Evolutionary conservation across 2,329 filamentous ascomycete species (phyloP).

Genomic region (Shiraia sp.): DNA sequence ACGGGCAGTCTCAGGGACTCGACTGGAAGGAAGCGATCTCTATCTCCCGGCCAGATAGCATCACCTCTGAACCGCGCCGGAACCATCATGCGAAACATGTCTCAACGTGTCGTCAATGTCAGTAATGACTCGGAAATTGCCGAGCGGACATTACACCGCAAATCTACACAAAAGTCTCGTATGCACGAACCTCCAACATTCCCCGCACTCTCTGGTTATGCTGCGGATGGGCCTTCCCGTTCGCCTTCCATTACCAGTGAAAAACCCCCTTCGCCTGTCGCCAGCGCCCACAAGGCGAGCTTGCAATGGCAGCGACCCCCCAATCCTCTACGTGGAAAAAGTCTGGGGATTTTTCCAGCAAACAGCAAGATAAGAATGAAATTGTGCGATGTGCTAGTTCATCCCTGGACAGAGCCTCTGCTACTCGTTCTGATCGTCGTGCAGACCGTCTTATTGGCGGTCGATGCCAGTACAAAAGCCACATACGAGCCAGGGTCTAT

Average conservation of each 20-base stretch:
- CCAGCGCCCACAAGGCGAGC: constrained; percentile 33
- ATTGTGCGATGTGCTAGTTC: constrained; percentile 82
- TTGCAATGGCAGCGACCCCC: constrained; percentile 49
- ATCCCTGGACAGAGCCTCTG: constrained; percentile 82
- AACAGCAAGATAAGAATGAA: constrained; percentile 73
- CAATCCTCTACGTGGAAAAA: constrained; percentile 86
- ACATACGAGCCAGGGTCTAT: constrained; percentile 55
- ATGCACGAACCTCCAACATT: constrained; percentile 57
- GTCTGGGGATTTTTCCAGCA: constrained; percentile 80
- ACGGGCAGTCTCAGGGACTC: constrained; percentile 30
- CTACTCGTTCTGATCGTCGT: constrained; percentile 86
- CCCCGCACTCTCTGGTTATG: constrained; percentile 56
- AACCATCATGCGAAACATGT: constrained; percentile 70
- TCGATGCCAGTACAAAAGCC: constrained; percentile 77
- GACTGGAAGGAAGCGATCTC: constrained; percentile 53
- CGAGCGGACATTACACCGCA: constrained; percentile 69
- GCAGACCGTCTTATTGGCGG: constrained; percentile 83
- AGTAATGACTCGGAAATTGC: constrained; percentile 88
- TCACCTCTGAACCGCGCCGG: constrained; percentile 55
- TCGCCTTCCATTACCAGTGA: constrained; percentile 38
- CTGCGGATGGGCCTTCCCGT: constrained; percentile 47
- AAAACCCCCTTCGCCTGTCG: constrained; percentile 42
- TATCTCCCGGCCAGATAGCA: constrained; percentile 50
- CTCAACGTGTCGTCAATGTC: constrained; percentile 95
- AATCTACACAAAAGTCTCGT: constrained; percentile 61